These are phyloP conservation scores for Solanum gandarillasii DNA, from an alignment of 257 asterid genomes.

Conservation along the genomic window DNA sequence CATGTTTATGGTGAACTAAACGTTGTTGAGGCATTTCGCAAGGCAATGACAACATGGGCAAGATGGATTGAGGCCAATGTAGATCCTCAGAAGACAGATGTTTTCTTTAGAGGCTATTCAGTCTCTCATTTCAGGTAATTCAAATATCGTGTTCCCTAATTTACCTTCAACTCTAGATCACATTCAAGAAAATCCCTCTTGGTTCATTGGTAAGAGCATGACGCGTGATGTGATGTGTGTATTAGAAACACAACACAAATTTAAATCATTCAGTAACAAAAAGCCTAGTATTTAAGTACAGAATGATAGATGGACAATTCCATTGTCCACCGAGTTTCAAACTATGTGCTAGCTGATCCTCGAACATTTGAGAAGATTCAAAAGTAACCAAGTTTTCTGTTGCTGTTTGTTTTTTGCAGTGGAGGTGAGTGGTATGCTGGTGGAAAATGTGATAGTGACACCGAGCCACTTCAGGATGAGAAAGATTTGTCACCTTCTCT, in stretches of 20 bases:
- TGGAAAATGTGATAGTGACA: constrained; percentile 78
- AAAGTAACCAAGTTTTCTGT: background rate
- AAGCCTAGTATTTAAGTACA: background rate
- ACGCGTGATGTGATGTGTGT: background rate
- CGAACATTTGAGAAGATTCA: background rate
- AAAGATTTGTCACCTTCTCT: constrained; percentile 32
- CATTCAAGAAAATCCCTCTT: background rate
- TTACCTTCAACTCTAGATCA: background rate
- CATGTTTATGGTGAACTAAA: constrained; percentile 56
- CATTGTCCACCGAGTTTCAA: background rate
- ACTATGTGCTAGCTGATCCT: background rate
- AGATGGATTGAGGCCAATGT: constrained; percentile 73
- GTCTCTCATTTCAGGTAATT: constrained; percentile 82
- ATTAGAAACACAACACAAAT: background rate
- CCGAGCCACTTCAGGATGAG: constrained; percentile 53
- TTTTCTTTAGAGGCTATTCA: constrained; percentile 83
- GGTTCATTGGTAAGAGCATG: background rate
- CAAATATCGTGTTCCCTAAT: background rate
- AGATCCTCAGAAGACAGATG: constrained; percentile 40
- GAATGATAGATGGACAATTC: background rate
- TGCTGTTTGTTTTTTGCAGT: constrained; percentile 26
- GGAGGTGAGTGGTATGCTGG: constrained; percentile 96
- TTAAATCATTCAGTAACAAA: background rate
- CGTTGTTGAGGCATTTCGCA: constrained; percentile 77
- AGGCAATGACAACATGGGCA: constrained; percentile 81